These are phyloP conservation scores for Starmerella kuoi DNA, from an alignment of 805 yeast species.

Conservation along the genomic window DNA sequence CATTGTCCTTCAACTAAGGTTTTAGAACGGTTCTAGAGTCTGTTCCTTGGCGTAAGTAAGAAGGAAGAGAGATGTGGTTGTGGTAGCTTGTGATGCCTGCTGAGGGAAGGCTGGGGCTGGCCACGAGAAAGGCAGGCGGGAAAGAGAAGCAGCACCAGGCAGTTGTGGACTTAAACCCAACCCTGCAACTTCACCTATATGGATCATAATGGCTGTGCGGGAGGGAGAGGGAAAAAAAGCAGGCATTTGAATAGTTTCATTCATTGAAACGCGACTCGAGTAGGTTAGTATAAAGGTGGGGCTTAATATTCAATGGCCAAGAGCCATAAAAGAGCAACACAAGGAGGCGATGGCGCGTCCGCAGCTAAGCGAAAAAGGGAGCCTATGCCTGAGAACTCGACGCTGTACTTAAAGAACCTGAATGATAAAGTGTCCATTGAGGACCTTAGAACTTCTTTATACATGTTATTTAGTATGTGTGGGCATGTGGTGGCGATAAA, in stretches of 20 bases:
- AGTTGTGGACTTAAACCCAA: not conserved
- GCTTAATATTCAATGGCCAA: too few relatives aligned
- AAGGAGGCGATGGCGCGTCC: not conserved
- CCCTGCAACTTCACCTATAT: not conserved
- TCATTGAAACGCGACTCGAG: too few relatives aligned
- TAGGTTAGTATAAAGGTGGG: too few relatives aligned
- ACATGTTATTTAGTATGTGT: conserved; percentile 30
- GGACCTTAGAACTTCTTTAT: conserved; percentile 29
- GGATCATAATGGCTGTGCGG: too few relatives aligned
- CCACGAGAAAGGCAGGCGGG: not conserved
- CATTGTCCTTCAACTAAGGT: conserved; percentile 1
- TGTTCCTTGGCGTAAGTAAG: not conserved
- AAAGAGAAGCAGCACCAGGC: not conserved
- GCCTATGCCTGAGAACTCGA: conserved; percentile 9
- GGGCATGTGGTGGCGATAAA: conserved; percentile 31
- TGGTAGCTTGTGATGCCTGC: not conserved
- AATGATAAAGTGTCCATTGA: conserved; percentile 29
- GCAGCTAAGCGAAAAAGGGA: not conserved
- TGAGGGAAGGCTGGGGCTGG: not conserved
- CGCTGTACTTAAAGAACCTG: conserved; percentile 32
- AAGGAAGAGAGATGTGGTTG: not conserved
- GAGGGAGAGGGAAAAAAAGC: too few relatives aligned
- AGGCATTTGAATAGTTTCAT: too few relatives aligned
- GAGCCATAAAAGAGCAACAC: too few relatives aligned
- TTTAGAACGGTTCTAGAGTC: not conserved